Base-by-base conservation (phyloP, 768 basidiomycete genomes). In the Terana coerulea region DNA sequence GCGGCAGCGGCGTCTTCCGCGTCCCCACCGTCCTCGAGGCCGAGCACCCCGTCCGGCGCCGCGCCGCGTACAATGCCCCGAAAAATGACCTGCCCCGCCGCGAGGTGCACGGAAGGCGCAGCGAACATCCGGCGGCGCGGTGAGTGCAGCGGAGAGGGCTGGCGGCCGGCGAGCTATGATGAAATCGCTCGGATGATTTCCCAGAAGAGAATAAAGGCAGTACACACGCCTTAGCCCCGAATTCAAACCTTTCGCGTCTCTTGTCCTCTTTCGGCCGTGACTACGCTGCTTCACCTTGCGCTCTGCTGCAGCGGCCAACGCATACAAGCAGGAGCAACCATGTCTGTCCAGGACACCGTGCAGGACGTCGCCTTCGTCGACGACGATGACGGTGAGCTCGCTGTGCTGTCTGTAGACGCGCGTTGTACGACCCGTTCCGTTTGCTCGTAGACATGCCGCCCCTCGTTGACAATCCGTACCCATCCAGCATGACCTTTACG, bases 401-500 rank as follows among this genome's bases (percentile, higher is more conserved):
- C 35, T 47, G 34, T 47, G 26, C 58, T 28, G 49, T 12, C 28
- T 37, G 30, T 33, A 47, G 50, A 47, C 62, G 34, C 57, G 67
- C 61, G 58, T 53, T 62, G 52, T 64, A 67, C 40, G 14, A 57
- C 50, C 50, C 21, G n/a, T 47, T 53, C 49, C 53, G 49, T 40
- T 47, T 28, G 31, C 40, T 43, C 64, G 67, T 68, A 54, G 68
- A 64, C 60, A 68, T 69, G 68, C 69, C 69, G 14, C 69, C 68
- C 45, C 68, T 69, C 51, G 68, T 81, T 59, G 80, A 83, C 61
- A 74, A 75, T 61, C 77, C 76, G 53, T 71, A 68, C 59, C 71
- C 75, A 53, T 29, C 30, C 17, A 68, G 73, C 26, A 65, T 68
- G 72, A 77, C 74, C 36, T 82, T 78, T 67, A 84, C 82, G n/a